These are phyloP conservation scores for Carex littledalei DNA, from an alignment of 176 grass and related monocot species.

Conservation along the genomic window DNA sequence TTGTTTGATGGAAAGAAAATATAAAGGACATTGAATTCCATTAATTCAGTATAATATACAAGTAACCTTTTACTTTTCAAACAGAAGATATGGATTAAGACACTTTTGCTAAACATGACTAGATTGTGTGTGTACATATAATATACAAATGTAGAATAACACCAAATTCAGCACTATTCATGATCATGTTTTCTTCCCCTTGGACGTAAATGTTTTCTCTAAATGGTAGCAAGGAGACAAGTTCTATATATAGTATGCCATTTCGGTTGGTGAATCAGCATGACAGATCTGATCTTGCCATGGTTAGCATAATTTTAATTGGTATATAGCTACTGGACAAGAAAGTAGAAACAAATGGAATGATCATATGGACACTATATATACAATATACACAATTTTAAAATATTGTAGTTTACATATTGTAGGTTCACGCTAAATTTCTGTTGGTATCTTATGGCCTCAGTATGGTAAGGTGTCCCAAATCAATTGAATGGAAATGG, in stretches of 20 bases:
- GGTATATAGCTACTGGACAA: not conserved
- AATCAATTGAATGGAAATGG: not conserved
- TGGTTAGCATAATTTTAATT: not conserved
- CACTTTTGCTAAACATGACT: not conserved
- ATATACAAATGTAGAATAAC: not conserved
- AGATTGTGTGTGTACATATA: not conserved
- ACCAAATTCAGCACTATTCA: not conserved
- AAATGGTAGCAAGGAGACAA: constrained; percentile 8
- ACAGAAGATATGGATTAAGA: not conserved
- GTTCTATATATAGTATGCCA: constrained; percentile 2
- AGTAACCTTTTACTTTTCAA: too few relatives aligned
- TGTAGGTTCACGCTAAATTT: not conserved
- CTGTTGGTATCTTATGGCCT: not conserved
- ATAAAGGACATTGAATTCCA: too few relatives aligned
- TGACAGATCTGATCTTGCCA: not conserved
- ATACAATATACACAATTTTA: not conserved
- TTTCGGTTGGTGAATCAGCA: not conserved
- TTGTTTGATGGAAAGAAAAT: too few relatives aligned
- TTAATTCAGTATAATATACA: too few relatives aligned
- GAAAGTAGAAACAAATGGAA: not conserved
- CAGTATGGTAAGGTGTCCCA: not conserved
- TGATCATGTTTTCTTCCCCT: not conserved
- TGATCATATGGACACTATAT: not conserved
- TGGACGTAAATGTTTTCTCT: not conserved
- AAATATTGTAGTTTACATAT: not conserved